These are phyloP conservation scores for Xylariaceae sp. DNA, from an alignment of 2,329 filamentous ascomycete genomes.

Conservation along the genomic window DNA sequence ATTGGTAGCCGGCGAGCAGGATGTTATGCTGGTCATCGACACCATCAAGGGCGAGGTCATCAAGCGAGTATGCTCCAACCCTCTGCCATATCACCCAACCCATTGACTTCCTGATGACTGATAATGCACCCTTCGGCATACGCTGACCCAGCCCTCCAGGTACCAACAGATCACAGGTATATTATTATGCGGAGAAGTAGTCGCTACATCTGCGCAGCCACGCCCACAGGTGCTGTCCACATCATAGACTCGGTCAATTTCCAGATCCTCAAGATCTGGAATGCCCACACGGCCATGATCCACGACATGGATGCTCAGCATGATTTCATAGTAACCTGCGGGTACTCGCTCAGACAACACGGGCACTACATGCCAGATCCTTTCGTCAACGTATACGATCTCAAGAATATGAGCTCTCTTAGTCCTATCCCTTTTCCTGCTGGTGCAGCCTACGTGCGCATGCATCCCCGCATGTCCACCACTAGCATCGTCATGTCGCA, in stretches of 20 bases:
- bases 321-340: conserved; percentile 93
- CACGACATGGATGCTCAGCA: conserved; percentile 97
- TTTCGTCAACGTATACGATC: conserved; percentile 91
- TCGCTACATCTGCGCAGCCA: conserved; percentile 89
- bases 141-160: conserved; percentile 36
- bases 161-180: conserved; percentile 73
- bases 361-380: conserved; percentile 82
- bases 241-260: conserved; percentile 80
- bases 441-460: conserved; percentile 88
- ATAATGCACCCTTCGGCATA: background rate
- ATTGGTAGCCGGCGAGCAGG: conserved; percentile 82
- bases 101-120: background rate
- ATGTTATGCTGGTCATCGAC: conserved; percentile 76
- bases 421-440: conserved; percentile 90
- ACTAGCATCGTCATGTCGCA: conserved; percentile 93
- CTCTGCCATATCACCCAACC: background rate
- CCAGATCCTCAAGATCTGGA: conserved; percentile 80
- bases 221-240: conserved; percentile 76
- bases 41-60: conserved; percentile 68
- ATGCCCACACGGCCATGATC: conserved; percentile 82
- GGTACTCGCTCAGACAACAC: conserved; percentile 80
- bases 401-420: conserved; percentile 85
- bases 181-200: conserved; percentile 82
- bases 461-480: conserved; percentile 94
- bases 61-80: conserved; percentile 56